Conservation (phyloP, 495 filamentous ascomycete genomes). For the Amniculicola lignicola region DNA sequence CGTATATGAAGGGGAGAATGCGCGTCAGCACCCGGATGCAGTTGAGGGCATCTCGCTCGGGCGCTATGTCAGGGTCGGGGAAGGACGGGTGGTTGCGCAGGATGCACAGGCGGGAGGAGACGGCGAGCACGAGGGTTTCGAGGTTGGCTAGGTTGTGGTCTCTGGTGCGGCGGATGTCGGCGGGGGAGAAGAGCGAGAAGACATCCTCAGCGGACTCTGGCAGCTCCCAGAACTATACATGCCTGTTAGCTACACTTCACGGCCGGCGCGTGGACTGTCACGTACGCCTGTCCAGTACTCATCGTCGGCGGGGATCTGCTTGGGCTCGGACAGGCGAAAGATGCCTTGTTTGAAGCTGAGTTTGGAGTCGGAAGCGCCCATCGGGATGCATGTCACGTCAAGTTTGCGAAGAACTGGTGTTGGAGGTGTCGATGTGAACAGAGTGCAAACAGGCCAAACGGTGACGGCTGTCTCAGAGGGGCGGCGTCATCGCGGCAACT, state of each 20-base stretch:
- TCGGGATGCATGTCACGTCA: constrained; percentile 43
- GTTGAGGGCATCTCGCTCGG: constrained; percentile 85
- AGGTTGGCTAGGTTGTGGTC: constrained; percentile 85
- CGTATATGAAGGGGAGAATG: constrained; percentile 87
- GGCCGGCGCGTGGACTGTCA: background rate
- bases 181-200: constrained; percentile 91
- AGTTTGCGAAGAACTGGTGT: background rate
- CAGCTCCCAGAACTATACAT: constrained; percentile 87
- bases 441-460: constrained; percentile 7
- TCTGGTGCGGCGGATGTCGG: constrained; percentile 87
- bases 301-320: constrained; percentile 82
- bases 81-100: constrained; percentile 88
- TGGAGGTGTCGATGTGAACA: background rate
- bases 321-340: constrained; percentile 90
- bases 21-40: constrained; percentile 91
- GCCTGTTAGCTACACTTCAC: constrained; percentile 23
- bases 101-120: constrained; percentile 74
- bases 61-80: constrained; percentile 83
- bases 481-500: no score
- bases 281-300: constrained; percentile 88
- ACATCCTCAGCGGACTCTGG: constrained; percentile 94
- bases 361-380: constrained; percentile 99
- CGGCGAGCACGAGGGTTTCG: constrained; percentile 80
- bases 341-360: constrained; percentile 98
- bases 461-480: no score